Evolutionary conservation across 495 filamentous ascomycete species (phyloP), one percentile per base, ranked within the genome.

Genomic region (Pseudevernia furfuracea): DNA sequence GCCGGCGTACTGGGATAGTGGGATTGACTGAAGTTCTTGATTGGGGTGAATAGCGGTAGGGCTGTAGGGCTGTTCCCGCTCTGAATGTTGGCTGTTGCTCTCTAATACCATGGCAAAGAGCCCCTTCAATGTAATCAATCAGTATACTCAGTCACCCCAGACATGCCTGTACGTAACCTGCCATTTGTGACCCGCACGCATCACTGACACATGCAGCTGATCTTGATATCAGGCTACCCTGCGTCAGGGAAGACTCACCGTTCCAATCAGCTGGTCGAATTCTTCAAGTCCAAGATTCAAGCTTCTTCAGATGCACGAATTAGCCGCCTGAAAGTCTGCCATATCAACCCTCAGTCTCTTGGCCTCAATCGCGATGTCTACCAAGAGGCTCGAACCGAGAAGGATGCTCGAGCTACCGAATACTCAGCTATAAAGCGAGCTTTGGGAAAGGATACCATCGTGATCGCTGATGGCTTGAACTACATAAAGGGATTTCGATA

Each of bases 401-500:
- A 98, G 74, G 88, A 95, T 73, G 90, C 91, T 3, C 86, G 94
- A n/a, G 93, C 91, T 4, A 82, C 89, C 17, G 82, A 89, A 39
- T 94, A 89, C 73, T 89, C 86, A 36, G 89, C 92, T 49, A 85
- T 96, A 37, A 97, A 96, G 79, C 84, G 94, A 44, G 81, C 82
- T 44, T 81, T 98, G 36, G 84, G 83, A 25, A 82, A 83, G 36
- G 87, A 91, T 68, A 90, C 89, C 68, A 86, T 98, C 64, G 91
- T 97, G 63, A 85, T 98, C 55, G 82, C 92, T 10, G 92, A 96
- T 75, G 89, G 88, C 10, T 82, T 92, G 72, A 97, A 97, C 72
- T 97, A 97, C 76, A 98, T 98, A 77, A 98, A 98, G 75, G 94
- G 94, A 30, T 97, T 89, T 80, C 81, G 94, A 49, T 98, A 98